These are phyloP conservation scores for Diaporthe humulicola DNA, from an alignment of 2,329 filamentous ascomycete genomes.

Conservation along the genomic window DNA sequence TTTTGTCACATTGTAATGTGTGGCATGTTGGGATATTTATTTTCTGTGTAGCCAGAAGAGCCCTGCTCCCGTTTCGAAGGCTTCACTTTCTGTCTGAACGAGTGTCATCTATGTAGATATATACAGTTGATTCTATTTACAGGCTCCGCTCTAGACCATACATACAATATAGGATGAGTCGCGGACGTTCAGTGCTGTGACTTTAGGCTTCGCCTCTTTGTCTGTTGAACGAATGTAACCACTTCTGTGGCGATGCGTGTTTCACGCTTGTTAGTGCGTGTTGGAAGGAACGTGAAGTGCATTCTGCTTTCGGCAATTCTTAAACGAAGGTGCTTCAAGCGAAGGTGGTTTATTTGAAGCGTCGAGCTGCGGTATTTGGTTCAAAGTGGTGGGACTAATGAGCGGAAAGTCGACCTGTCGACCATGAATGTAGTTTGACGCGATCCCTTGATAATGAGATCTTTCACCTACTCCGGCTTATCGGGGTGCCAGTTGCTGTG, in stretches of 20 bases:
- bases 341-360: not conserved
- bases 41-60: not conserved
- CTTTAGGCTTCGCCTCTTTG: not conserved
- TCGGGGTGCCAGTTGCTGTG: too few species aligned
- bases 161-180: too few species aligned
- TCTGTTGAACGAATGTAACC: not conserved
- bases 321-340: not conserved
- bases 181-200: not conserved
- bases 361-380: not conserved
- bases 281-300: not conserved
- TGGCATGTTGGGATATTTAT: not conserved
- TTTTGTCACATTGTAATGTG: not conserved
- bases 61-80: not conserved
- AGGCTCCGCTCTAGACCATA: not conserved
- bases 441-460: not conserved
- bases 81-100: not conserved
- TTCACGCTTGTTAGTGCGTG: not conserved
- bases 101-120: not conserved
- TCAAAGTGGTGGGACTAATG: not conserved
- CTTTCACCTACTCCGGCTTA: too few species aligned
- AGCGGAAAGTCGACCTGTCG: not conserved
- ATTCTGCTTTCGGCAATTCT: accelerated
- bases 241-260: not conserved
- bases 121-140: not conserved
- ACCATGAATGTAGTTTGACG: not conserved